phyloP scores from a whole-genome alignment of 1,139 yeast genomes.

The Hyphopichia wangnamkhiaoensis region DNA sequence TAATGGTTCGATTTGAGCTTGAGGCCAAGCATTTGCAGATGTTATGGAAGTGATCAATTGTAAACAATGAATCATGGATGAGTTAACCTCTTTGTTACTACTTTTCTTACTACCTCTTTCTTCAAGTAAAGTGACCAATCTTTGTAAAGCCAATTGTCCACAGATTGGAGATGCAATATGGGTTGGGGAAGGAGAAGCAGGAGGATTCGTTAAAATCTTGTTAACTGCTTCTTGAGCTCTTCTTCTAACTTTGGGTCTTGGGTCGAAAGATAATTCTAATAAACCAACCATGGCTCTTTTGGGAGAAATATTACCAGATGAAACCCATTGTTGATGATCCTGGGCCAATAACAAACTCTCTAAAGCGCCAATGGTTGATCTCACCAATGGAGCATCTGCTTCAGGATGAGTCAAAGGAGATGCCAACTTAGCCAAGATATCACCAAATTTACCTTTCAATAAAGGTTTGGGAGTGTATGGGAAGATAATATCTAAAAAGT shows the following conservation, averaged over 20 bases:
- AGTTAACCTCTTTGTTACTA: slow-evolving; percentile 47
- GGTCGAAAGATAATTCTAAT: slow-evolving; percentile 77
- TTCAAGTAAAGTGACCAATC: slow-evolving; percentile 48
- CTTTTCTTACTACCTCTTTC: slow-evolving; percentile 33
- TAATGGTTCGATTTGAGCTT: slow-evolving; percentile 62
- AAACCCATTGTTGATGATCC: slow-evolving; percentile 73
- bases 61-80: slow-evolving; percentile 71
- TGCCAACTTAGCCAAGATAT: slow-evolving; percentile 76
- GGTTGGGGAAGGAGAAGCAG: slow-evolving; percentile 75
- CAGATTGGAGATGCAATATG: slow-evolving; percentile 75
- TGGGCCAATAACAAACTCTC: slow-evolving; percentile 81
- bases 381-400: slow-evolving; percentile 81
- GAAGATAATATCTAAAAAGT: slow-evolving; percentile 76
- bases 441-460: slow-evolving; percentile 70
- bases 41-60: slow-evolving; percentile 74
- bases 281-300: slow-evolving; percentile 80
- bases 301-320: slow-evolving; percentile 63
- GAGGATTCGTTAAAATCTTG: slow-evolving; percentile 64
- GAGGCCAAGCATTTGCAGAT: slow-evolving; percentile 81
- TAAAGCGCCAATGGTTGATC: slow-evolving; percentile 83
- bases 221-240: slow-evolving; percentile 88
- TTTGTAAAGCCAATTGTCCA: slow-evolving; percentile 66
- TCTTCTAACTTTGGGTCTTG: slow-evolving; percentile 94
- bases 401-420: slow-evolving; percentile 71
- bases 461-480: slow-evolving; percentile 74